Evolutionary conservation across 2,329 filamentous ascomycete genomes (phyloP).

Genomic region (Sporothrix variecibatus): DNA sequence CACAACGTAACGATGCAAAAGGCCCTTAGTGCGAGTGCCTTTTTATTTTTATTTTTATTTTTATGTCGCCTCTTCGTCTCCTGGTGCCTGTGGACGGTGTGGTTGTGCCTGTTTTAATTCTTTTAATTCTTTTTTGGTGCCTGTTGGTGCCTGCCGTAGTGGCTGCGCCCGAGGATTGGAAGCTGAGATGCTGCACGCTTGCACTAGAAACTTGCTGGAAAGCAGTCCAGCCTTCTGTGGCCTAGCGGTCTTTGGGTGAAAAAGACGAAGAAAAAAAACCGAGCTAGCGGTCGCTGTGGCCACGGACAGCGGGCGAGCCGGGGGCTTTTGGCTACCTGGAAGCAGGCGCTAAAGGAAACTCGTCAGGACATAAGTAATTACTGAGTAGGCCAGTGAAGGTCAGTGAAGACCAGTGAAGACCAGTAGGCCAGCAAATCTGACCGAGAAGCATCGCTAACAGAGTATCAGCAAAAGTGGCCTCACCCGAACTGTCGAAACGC

Average conservation of each 20-base stretch:
- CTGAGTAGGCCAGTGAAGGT: no score
- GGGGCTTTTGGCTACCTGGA: not conserved
- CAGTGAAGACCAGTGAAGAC: no score
- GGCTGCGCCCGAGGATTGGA: not conserved
- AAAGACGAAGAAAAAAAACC: not conserved
- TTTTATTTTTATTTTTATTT: not conserved
- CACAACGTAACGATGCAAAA: not conserved
- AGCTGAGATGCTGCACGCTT: not conserved
- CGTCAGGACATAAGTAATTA: no score
- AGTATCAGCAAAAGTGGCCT: not conserved
- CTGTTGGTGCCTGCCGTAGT: constrained; percentile 1
- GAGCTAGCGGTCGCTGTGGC: constrained; percentile 11
- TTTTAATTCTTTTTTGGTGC: not conserved
- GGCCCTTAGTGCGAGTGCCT: not conserved
- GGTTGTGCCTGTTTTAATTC: not conserved
- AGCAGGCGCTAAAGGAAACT: not conserved
- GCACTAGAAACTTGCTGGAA: not conserved
- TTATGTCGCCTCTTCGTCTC: not conserved
- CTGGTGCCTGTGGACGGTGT: not conserved
- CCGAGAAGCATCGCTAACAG: not conserved
- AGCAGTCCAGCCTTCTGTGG: not conserved
- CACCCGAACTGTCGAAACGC: not conserved
- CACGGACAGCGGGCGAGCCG: not conserved
- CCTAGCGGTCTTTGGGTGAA: not conserved
- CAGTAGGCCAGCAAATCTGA: not conserved